Base-by-base conservation (phyloP, 129 eudicot genomes). In the Chrysanthemum makinoi region DNA sequence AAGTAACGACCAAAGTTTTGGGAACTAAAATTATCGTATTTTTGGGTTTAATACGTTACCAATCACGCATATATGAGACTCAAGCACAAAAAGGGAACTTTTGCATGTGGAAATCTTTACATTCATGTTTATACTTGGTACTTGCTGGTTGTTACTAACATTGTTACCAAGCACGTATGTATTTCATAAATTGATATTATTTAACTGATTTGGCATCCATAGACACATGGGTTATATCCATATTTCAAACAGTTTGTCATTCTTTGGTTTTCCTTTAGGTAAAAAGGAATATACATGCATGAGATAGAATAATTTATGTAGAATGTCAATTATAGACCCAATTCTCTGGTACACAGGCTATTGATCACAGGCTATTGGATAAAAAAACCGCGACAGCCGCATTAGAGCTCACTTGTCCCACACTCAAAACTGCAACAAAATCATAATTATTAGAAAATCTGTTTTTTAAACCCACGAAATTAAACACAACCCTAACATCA, bases 301-400 rank as follows among this genome's bases (percentile, higher is more conserved):
- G n/a, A n/a, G n/a, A n/a, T n/a, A n/a, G n/a, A n/a, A n/a, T n/a
- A n/a, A n/a, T n/a, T n/a, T n/a, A n/a, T n/a, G n/a, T n/a, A n/a
- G n/a, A n/a, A n/a, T n/a, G n/a, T n/a, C n/a, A n/a, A n/a, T 30
- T 62, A 30, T 73, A 49, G 69, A 59, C 68, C 50, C 6, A 43
- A 20, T 57, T 16, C 5, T 49, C 14, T 1, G 15, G 10, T 49
- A 33, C 8, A 13, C n/a, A n/a, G n/a, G n/a, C n/a, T n/a, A n/a
- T n/a, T n/a, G n/a, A n/a, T n/a, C n/a, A n/a, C n/a, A n/a, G n/a
- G n/a, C n/a, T n/a, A n/a, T n/a, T n/a, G n/a, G n/a, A n/a, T n/a
- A n/a, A n/a, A n/a, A n/a, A n/a, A n/a, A n/a, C n/a, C n/a, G n/a
- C n/a, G n/a, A n/a, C n/a, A n/a, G n/a, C n/a, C n/a, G n/a, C n/a